Percentiles rank a stretch among this genome's conserved stretches.
phyloP scores from a whole-genome alignment of 2,329 filamentous ascomycete species.

The Alternaria metachromatica region DNA sequence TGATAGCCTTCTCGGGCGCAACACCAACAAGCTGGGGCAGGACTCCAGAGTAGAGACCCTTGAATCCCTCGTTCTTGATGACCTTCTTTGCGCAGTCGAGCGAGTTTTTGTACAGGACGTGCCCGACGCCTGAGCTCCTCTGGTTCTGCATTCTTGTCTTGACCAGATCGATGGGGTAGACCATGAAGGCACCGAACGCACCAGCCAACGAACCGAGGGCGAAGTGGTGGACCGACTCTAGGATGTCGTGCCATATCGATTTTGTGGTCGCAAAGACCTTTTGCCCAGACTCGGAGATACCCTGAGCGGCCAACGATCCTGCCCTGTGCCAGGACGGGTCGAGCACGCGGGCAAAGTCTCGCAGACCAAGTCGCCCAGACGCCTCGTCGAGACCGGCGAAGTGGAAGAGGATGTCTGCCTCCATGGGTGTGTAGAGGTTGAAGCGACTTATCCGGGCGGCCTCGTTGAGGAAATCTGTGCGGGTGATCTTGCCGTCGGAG shows the following conservation, averaged over 20 bases:
- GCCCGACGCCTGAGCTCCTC: conserved; percentile 76
- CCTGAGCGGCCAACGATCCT: conserved; percentile 59
- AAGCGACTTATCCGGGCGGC: conserved; percentile 90
- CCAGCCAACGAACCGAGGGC: conserved; percentile 86
- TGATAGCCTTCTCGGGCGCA: conserved; percentile 99
- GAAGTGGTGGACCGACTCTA: conserved; percentile 90
- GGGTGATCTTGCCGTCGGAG: conserved; percentile 88
- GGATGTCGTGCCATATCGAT: conserved; percentile 66
- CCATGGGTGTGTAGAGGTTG: conserved; percentile 97
- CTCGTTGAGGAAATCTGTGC: conserved; percentile 92
- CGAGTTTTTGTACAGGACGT: conserved; percentile 95
- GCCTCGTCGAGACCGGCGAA: conserved; percentile 93
- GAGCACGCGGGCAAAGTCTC: conserved; percentile 92
- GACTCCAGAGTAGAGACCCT: conserved; percentile 91
- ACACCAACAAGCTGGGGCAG: conserved; percentile 95
- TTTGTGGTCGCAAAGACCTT: conserved; percentile 64
- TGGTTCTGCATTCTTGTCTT: conserved; percentile 99
- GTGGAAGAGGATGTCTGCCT: conserved; percentile 98
- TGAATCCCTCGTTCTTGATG: conserved; percentile 86
- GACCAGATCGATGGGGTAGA: conserved; percentile 97
- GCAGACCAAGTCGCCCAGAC: conserved; percentile 79
- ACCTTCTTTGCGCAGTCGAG: conserved; percentile 95
- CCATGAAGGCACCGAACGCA: conserved; percentile 98
- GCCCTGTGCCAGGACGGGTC: conserved; percentile 87
- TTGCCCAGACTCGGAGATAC: conserved; percentile 54